These are phyloP conservation scores for Hansenula anomala DNA, from an alignment of 1,139 yeast species.

Conservation along the genomic window DNA sequence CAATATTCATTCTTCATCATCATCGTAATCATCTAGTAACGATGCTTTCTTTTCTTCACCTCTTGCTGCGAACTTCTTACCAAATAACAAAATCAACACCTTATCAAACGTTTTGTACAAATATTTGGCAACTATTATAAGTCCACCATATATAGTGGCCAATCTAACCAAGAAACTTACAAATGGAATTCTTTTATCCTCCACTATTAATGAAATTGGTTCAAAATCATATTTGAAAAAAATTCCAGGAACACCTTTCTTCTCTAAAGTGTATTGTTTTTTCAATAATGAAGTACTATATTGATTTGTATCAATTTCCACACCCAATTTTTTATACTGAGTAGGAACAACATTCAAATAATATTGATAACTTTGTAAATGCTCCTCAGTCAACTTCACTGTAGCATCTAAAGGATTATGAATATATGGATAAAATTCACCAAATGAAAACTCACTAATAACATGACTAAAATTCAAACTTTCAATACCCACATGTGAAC, in stretches of 20 bases:
- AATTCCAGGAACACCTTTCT: constrained; percentile 63
- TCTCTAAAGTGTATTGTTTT: constrained; percentile 17
- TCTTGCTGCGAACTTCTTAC: constrained; percentile 45
- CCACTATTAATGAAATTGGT: constrained; percentile 67
- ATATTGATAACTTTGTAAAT: constrained; percentile 52
- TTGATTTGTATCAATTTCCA: constrained; percentile 75
- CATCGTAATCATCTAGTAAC: constrained; percentile 18
- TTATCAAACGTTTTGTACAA: constrained; percentile 42
- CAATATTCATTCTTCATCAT: constrained; percentile 1
- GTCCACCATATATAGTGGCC: constrained; percentile 71
- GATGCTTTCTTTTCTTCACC: constrained; percentile 45
- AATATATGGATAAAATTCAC: constrained; percentile 82
- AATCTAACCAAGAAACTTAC: constrained; percentile 71
- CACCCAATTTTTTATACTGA: constrained; percentile 63
- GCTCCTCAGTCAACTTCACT: constrained; percentile 46
- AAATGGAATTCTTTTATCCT: constrained; percentile 72
- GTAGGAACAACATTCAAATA: constrained; percentile 84
- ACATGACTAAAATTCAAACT: constrained; percentile 76
- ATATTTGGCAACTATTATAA: constrained; percentile 47
- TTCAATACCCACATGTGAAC: constrained; percentile 39
- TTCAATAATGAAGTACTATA: constrained; percentile 51
- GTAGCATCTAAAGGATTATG: constrained; percentile 83
- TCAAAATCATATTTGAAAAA: constrained; percentile 84
- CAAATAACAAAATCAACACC: constrained; percentile 38
- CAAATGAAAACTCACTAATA: constrained; percentile 84